A percentile compares a stretch with the other conserved stretches of the same genome.
Evolutionary conservation across 148 eudicot genomes (phyloP).

Genomic region (Chenopodium berlandieri): DNA sequence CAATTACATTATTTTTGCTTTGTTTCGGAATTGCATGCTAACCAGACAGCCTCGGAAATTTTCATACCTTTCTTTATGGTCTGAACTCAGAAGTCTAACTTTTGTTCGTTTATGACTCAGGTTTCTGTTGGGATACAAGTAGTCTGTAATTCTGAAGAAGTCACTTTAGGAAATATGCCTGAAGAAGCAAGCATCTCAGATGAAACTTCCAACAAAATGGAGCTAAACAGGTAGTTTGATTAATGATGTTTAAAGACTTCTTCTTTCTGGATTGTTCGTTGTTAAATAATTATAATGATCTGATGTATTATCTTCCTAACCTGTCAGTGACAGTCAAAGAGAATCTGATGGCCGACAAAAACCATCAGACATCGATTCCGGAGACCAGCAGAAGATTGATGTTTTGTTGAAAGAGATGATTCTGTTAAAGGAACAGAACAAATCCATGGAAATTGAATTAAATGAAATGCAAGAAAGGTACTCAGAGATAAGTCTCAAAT

Average conservation of each 20-base stretch:
- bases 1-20: background rate
- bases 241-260: too few relatives aligned
- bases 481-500: conserved; percentile 89
- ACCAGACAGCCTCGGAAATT: background rate
- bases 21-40: background rate
- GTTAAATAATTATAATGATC: background rate
- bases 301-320: background rate
- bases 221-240: conserved; percentile 13
- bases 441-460: conserved; percentile 74
- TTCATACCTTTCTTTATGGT: background rate
- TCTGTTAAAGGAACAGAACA: conserved; percentile 57
- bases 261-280: background rate
- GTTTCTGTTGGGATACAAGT: conserved; percentile 40
- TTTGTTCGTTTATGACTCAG: conserved; percentile 11
- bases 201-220: conserved; percentile 7
- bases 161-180: conserved; percentile 3
- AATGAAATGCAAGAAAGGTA: conserved; percentile 91
- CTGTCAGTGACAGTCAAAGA: conserved; percentile 28
- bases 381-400: conserved; percentile 34
- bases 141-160: conserved; percentile 19
- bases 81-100: background rate
- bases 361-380: conserved; percentile 9
- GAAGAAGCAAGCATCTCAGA: conserved; percentile 23
- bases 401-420: conserved; percentile 47
- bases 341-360: conserved; percentile 24